Evolutionary conservation across 306 rosid species (phyloP), one percentile per base, ranked within the genome.

Genomic region (Inga leiocalycina): DNA sequence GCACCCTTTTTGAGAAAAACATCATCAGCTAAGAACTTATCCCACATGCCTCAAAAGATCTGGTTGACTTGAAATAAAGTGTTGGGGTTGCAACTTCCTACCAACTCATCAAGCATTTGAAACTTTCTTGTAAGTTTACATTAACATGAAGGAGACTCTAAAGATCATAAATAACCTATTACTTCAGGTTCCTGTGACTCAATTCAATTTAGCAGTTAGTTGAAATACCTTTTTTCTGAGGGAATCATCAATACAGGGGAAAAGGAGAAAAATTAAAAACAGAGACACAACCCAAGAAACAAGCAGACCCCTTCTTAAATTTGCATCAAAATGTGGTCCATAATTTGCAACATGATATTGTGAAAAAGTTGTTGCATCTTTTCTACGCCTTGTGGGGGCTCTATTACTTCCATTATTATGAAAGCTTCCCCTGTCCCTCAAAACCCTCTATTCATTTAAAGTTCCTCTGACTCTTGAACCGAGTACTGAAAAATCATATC

Each of bases 311-410:
- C 43, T 16, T 9, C 44, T 49, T 32, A 20, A 39, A 73, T 79
- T 5, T 5, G 65, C 80, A 79, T 41, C 32, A 54, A 44, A 65
- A 74, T 66, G 86, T 78, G 86, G 82, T 80, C 75, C 85, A 73
- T 52, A 62, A 52, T 44, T 79, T 74, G 62, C 16, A 13, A 65
- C 27, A 69, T 46, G 75, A 66, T 72, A 35, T 17, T 80, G 24
- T 17, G 22, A 19, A 54, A 20, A 57, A 57, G 64, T 57, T 54
- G 62, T 54, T 54, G 10, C 3, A 57, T 57, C 13, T n/a, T n/a
- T 20, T 57, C 12, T 57, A 19, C 62, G 43, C 43, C 6, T 39
- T 39, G 43, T 39, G 43, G 43, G 43, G 43, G 43, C 43, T 39
- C 8, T 39, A 39, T 57, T n/a, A 59, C 61, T 68, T 59, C 80